Base-by-base conservation (phyloP, 2,329 filamentous ascomycete genomes). In the Pestalotiopsis fici region DNA sequence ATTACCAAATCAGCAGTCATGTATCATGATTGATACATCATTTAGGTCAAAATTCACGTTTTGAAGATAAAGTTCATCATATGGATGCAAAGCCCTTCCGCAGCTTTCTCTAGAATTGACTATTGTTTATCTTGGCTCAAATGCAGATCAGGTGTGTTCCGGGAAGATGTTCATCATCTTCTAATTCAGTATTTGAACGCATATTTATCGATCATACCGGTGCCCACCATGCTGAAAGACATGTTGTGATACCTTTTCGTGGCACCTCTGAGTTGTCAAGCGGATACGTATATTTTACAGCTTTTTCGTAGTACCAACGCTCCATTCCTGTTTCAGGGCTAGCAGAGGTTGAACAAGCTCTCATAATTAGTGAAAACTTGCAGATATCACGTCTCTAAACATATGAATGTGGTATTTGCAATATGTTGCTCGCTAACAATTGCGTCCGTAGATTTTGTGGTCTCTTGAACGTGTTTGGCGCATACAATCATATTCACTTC, bases 1-100 rank as follows among this genome's bases (percentile, higher is more conserved):
- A 55, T 37, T 71, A 71, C 59, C 15, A 60, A 4, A 60, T 37
- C 4, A 60, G n/a, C 13, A 60, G 23, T 27, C 11, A 27, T 7
- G 27, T 28, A 3, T 15, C 23, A 57, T 57, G 43, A 50, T n/a
- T 21, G 9, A 6, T 9, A n/a, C n/a, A 21, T 9, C 18, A n/a
- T 18, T 50, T 9, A 18, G 18, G 18, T 11, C 43, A n/a, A 9
- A n/a, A n/a, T 50, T n/a, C 9, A 50, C 43, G 2, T 1, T 57
- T 15, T 57, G 11, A 31, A 23, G 23, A 15, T 11, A 28, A 27
- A 23, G 27, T 13, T 4, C n/a, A 56, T 18, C 50, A 56, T 21
- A n/a, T n/a, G n/a, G n/a, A 18, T 56, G 6, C 11, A 18, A 12
- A 43, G 43, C 7, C 43, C n/a, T n/a, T 4, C 15, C n/a, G 9